These are phyloP conservation scores for Rhexocercosporidium sp. DNA, from an alignment of 2,329 filamentous ascomycete species.

Conservation along the genomic window DNA sequence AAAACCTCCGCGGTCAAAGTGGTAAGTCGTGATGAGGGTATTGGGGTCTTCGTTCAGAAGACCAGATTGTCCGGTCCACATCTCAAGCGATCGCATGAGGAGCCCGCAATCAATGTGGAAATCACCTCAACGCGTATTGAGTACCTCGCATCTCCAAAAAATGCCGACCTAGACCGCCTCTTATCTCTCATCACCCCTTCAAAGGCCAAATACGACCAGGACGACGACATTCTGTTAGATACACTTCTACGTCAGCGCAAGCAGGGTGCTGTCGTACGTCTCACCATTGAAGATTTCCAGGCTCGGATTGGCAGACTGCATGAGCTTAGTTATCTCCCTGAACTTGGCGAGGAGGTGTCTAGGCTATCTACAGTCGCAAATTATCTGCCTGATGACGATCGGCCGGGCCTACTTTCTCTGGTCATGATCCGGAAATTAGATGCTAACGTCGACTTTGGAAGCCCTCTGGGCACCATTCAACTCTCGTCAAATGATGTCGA, in stretches of 20 bases:
- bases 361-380: constrained; percentile 88
- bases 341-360: constrained; percentile 77
- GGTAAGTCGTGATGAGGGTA: constrained; percentile 73
- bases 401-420: constrained; percentile 84
- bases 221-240: constrained; percentile 94
- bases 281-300: constrained; percentile 69
- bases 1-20: constrained; percentile 84
- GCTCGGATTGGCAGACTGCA: constrained; percentile 66
- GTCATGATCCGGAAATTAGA: constrained; percentile 68
- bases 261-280: constrained; percentile 81
- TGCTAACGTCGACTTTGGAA: constrained; percentile 66
- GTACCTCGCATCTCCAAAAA: constrained; percentile 74
- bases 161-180: constrained; percentile 80
- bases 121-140: constrained; percentile 72
- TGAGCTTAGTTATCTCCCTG: constrained; percentile 70
- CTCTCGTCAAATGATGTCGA: constrained; percentile 68
- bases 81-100: constrained; percentile 54
- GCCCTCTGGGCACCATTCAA: constrained; percentile 69
- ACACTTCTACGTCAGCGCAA: constrained; percentile 84
- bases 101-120: constrained; percentile 66
- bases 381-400: constrained; percentile 93
- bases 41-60: constrained; percentile 76
- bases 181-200: constrained; percentile 89
- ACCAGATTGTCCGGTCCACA: constrained; percentile 77
- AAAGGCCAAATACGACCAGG: constrained; percentile 82